phyloP scores from a whole-genome alignment of 306 rosid species.

The Vachellia collinsii region DNA sequence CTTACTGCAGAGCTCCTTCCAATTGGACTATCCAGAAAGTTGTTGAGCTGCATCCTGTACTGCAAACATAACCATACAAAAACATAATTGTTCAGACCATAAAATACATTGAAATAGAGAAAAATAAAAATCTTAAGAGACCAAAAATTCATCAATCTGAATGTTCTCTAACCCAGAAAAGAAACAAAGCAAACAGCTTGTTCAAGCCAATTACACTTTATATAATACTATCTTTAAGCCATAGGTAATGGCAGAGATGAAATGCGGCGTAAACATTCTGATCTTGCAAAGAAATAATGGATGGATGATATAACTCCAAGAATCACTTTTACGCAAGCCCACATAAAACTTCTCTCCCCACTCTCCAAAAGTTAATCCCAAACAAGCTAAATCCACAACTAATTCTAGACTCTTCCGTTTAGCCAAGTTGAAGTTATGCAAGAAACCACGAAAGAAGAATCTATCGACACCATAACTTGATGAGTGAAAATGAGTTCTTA shows the following conservation, averaged over 20 bases:
- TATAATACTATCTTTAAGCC: neutral
- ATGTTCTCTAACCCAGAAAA: neutral
- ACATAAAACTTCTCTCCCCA: too few relatives aligned
- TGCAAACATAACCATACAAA: slow-evolving; percentile 47
- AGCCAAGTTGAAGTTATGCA: too few relatives aligned
- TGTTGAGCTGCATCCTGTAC: slow-evolving; percentile 77
- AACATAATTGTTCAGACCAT: slow-evolving; percentile 3
- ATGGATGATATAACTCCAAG: too few relatives aligned
- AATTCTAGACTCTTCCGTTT: too few relatives aligned
- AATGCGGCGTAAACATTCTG: too few relatives aligned
- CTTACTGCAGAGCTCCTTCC: slow-evolving; percentile 77
- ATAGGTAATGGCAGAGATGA: neutral
- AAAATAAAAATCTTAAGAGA: neutral
- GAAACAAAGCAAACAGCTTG: neutral
- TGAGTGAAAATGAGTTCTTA: too few relatives aligned
- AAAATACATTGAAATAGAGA: neutral
- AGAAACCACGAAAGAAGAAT: too few relatives aligned
- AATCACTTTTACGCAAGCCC: too few relatives aligned
- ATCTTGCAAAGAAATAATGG: too few relatives aligned
- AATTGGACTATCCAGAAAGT: slow-evolving; percentile 66
- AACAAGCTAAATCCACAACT: too few relatives aligned
- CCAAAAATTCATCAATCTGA: neutral
- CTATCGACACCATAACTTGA: too few relatives aligned
- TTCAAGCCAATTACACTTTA: neutral
- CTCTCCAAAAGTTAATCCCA: too few relatives aligned